These are phyloP conservation scores for Parasitella parasitica DNA, from an alignment of 371 early-diverging fungal genomes.

Conservation along the genomic window DNA sequence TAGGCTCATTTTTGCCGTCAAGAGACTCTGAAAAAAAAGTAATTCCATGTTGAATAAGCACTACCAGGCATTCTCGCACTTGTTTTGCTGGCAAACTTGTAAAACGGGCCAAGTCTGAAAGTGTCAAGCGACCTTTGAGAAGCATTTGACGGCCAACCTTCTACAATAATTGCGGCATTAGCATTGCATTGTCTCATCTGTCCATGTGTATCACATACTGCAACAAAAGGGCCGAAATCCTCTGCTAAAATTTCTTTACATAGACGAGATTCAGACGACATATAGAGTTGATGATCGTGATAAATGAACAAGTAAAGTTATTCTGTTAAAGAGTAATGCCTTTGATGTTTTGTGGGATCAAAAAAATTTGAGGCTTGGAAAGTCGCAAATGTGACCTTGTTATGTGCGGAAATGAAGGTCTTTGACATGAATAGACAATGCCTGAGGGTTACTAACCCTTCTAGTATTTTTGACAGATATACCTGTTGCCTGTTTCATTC, in stretches of 20 bases:
- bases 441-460: too few species aligned
- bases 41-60: constrained; percentile 45
- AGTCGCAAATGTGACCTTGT: background rate
- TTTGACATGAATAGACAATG: constrained; percentile 1
- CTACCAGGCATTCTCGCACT: constrained; percentile 41
- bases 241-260: constrained; percentile 49
- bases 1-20: constrained; percentile 55
- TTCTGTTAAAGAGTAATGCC: background rate
- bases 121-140: constrained; percentile 43
- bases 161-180: constrained; percentile 32
- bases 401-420: background rate
- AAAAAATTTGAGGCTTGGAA: constrained; percentile 16
- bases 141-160: constrained; percentile 41
- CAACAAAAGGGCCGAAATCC: constrained; percentile 47
- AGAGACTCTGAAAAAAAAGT: constrained; percentile 46
- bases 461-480: too few species aligned
- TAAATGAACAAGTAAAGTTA: background rate
- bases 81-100: constrained; percentile 32
- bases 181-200: constrained; percentile 10
- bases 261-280: constrained; percentile 44
- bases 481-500: too few species aligned
- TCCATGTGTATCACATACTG: too few species aligned
- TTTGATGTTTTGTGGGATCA: background rate
- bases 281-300: background rate
- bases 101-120: constrained; percentile 45